Evolutionary conservation across 306 rosid species (phyloP), one percentile per base, ranked within the genome.

Genomic region (Dryas alaskensis): DNA sequence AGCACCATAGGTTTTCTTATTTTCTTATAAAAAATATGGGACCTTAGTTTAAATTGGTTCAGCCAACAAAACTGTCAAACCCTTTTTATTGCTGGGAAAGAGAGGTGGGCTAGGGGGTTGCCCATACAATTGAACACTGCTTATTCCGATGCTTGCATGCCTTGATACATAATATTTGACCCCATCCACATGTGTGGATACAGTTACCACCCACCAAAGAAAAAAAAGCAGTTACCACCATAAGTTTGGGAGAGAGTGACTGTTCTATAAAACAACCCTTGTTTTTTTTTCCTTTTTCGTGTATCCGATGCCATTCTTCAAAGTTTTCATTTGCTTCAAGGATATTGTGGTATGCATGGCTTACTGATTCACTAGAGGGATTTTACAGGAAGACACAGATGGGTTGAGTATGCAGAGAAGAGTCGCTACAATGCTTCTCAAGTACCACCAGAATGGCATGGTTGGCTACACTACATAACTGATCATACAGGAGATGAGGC

Each of bases 371-470:
- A 45, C 44, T 8, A 16, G 75, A 40, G 44, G 69, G n/a, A 58
- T 73, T 70, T 69, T 72, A 74, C 86, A 94, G 99, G 99, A 80
- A 90, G 99, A 66, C 99, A 94, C 87, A 92, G 99, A 88, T 94
- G 99, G 99, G 95, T 94, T 72, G 99, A 94, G 84, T 94, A 94
- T 83, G 99, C 95, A 43, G 96, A 91, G 81, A 94, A 94, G 81
- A 37, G 77, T 70, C 93, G 99, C 74, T 94, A 92, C 79, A 94
- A 94, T 48, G 97, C 99, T 74, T 94, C 99, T 80, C 99, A 94
- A 86, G 99, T 94, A 68, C 99, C 99, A 46, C 42, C 99, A 64
- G 99, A 94, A 80, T 94, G 99, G 99, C 99, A 94, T 59, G 99
- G 99, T 80, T 94, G 99, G 99, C 89, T 94, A 66, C 99, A 94